Conservation (phyloP, 2,329 filamentous ascomycete genomes). For the Monosporascus sp. region DNA sequence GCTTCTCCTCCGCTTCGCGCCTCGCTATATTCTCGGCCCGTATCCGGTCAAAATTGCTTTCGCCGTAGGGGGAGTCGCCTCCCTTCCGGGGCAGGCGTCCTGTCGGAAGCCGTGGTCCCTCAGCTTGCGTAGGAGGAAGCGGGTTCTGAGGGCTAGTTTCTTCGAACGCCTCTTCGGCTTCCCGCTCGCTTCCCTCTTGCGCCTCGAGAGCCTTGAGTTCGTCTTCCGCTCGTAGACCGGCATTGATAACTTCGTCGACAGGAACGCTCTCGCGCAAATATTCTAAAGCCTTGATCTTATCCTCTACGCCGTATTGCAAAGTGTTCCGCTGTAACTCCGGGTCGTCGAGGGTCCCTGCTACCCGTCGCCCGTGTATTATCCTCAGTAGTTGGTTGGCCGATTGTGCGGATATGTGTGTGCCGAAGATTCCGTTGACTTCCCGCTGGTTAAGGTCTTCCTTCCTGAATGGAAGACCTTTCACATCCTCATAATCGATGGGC, state of each 20-base stretch:
- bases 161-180: conserved; percentile 15
- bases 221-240: conserved; percentile 57
- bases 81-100: conserved; percentile 25
- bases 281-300: conserved; percentile 43
- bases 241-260: conserved; percentile 57
- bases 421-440: conserved; percentile 48
- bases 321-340: conserved; percentile 47
- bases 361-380: conserved; percentile 58
- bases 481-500: conserved; percentile 53
- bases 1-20: conserved; percentile 42
- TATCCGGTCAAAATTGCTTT: conserved; percentile 52
- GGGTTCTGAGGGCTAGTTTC: conserved; percentile 5
- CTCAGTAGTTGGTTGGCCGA: conserved; percentile 50
- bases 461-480: conserved; percentile 49
- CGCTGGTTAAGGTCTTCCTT: conserved; percentile 41
- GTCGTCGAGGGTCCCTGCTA: conserved; percentile 60
- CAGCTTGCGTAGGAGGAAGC: conserved; percentile 9
- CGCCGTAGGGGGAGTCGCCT: conserved; percentile 51
- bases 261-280: conserved; percentile 52
- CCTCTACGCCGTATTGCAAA: conserved; percentile 33
- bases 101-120: conserved; percentile 8
- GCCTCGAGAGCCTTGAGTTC: conserved; percentile 51
- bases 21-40: conserved; percentile 48
- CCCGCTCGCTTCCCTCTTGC: conserved; percentile 16
- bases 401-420: conserved; percentile 36